phyloP scores from a whole-genome alignment of 2,329 filamentous ascomycete genomes.

The Cercospora nicotianae region DNA sequence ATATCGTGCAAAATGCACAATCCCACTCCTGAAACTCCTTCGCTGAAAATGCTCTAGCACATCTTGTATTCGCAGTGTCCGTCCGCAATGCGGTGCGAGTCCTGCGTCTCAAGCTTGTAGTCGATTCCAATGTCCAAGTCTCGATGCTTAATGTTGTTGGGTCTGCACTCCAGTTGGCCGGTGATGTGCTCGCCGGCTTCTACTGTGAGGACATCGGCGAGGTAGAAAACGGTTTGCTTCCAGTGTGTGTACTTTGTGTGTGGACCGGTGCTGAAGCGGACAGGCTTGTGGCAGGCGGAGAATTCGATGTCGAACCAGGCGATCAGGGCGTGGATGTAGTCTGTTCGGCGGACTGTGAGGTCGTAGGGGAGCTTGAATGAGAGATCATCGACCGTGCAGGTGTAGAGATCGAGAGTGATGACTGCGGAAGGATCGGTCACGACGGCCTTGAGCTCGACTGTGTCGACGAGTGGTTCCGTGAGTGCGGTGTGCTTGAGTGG shows the following conservation, averaged over 20 bases:
- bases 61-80: constrained; percentile 79
- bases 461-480: constrained; percentile 94
- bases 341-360: constrained; percentile 75
- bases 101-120: constrained; percentile 77
- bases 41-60: constrained; percentile 39
- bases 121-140: constrained; percentile 89
- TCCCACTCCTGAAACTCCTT: constrained; percentile 20
- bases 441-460: constrained; percentile 94
- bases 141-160: constrained; percentile 90
- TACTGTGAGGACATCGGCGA: constrained; percentile 88
- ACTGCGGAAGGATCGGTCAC: constrained; percentile 87
- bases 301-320: constrained; percentile 99
- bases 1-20: constrained; percentile 6
- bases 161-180: constrained; percentile 75
- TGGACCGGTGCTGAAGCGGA: constrained; percentile 93
- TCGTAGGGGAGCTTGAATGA: constrained; percentile 78
- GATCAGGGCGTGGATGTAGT: constrained; percentile 94
- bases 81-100: constrained; percentile 66
- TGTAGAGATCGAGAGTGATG: constrained; percentile 90
- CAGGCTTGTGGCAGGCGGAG: constrained; percentile 95
- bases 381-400: constrained; percentile 81
- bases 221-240: constrained; percentile 99
- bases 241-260: constrained; percentile 99
- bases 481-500: constrained; percentile 92
- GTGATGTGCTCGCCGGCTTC: constrained; percentile 79